Evolutionary conservation across 2,329 filamentous ascomycete species (phyloP), one percentile per base, ranked within the genome.

Genomic region (Aspergillus sp.): DNA sequence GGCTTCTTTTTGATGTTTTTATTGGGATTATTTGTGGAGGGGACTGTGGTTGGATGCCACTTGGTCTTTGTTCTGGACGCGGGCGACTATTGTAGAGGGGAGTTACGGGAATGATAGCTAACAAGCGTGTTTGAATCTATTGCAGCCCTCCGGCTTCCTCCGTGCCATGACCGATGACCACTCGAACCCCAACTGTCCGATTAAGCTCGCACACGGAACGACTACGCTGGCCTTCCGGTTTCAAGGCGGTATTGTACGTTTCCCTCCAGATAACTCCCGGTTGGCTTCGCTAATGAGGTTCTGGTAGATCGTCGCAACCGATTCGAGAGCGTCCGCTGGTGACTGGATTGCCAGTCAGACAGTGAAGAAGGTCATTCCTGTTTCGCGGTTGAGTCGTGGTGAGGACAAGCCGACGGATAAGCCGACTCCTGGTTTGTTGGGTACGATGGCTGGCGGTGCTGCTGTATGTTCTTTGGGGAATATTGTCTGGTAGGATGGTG

Each of bases 271-370:
- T 41, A 23, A 20, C 38, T 19, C n/a, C 6, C 7, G 15, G 32
- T 12, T 30, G 22, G 7, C 15, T 15, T 17, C n/a, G n/a, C 32
- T 52, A 30, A 42, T 38, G 19, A 15, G 20, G 13, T 13, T 27
- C 22, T 9, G 20, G n/a, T 55, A 69, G 66, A 94, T 98, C 66
- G 91, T 98, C 45, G 91, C 91, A 47, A 98, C 93, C 50, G 93
- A 98, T 75, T 98, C 93, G 51, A 84, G 93, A 74, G 93, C 93
- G 51, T 95, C 93, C 43, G 91, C 93, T 25, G 93, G 93, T 64
- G 94, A 93, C 81, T 98, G 93, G 93, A 98, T 98, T 73, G 93
- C 93, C 58, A 95, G 88, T 74, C 93, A 98, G 80, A 98, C 93
- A 46, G 93, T 98, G 67, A 98, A 98, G 84, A 98, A 98, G 81